phyloP scores from a whole-genome alignment of 1,284 basidiomycete genomes.

The Boletus albobrunnescens region DNA sequence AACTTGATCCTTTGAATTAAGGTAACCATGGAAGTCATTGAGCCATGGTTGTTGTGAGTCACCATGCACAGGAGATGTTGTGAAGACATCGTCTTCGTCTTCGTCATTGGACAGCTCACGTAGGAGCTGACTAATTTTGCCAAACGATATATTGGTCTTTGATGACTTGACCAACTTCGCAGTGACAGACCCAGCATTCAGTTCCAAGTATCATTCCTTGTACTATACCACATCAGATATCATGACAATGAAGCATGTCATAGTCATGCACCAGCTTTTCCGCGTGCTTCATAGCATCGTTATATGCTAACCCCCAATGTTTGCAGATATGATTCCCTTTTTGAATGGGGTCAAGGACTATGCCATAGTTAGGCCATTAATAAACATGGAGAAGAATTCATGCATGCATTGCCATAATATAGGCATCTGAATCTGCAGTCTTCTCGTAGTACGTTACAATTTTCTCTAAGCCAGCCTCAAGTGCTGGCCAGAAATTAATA shows the following conservation, averaged over 20 bases:
- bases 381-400: too few relatives aligned
- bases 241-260: too few relatives aligned
- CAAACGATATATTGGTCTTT: background rate
- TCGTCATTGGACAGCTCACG: background rate
- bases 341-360: background rate
- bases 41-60: background rate
- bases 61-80: background rate
- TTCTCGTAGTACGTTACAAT: background rate
- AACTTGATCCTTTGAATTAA: background rate
- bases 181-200: background rate
- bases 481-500: background rate
- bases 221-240: background rate
- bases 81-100: background rate
- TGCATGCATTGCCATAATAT: background rate
- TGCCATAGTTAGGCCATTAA: too few relatives aligned
- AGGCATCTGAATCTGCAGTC: background rate
- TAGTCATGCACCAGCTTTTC: background rate
- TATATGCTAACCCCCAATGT: background rate
- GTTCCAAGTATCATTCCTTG: background rate
- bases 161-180: background rate
- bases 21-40: background rate
- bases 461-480: background rate
- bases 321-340: background rate
- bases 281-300: background rate
- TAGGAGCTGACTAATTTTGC: background rate